phyloP scores from a whole-genome alignment of 2,329 filamentous ascomycete genomes.

The Talaromyces sp. region DNA sequence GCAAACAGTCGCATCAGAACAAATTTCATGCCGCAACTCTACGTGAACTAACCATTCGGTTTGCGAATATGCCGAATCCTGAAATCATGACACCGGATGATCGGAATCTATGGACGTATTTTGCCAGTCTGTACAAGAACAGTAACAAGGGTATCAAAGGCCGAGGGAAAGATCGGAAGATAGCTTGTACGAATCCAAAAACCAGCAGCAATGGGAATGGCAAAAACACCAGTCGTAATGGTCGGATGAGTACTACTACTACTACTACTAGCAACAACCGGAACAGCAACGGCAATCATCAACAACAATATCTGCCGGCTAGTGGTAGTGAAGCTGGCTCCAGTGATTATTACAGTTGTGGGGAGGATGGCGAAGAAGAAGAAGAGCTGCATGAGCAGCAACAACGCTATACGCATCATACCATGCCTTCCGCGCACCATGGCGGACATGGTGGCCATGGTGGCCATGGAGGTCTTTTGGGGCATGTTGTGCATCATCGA shows the following conservation, averaged over 20 bases:
- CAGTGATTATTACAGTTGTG: conserved; percentile 10
- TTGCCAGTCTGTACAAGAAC: conserved; percentile 87
- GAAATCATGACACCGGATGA: conserved; percentile 63
- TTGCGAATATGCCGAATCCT: conserved; percentile 58
- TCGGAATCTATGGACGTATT: conserved; percentile 76
- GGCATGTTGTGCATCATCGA: conserved; percentile 10
- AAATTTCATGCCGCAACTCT: conserved; percentile 81
- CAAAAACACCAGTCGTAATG: not conserved
- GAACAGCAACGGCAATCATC: not conserved
- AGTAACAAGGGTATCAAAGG: conserved; percentile 98
- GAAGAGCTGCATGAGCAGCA: conserved; percentile 9
- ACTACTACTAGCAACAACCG: too few species aligned
- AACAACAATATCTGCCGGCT: not conserved
- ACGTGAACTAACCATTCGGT: conserved; percentile 62
- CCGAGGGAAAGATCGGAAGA: conserved; percentile 70
- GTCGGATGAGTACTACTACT: not conserved
- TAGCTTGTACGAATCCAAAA: conserved; percentile 25
- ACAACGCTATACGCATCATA: conserved; percentile 6
- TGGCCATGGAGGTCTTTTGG: not conserved
- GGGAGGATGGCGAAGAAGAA: conserved; percentile 12
- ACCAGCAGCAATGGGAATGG: not conserved
- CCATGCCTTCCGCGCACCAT: not conserved
- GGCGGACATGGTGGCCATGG: not conserved
- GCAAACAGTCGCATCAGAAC: conserved; percentile 74
- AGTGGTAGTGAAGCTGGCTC: conserved; percentile 9